phyloP scores from a whole-genome alignment of 2,329 filamentous ascomycete species.

The Myriosclerotinia duriaeana region DNA sequence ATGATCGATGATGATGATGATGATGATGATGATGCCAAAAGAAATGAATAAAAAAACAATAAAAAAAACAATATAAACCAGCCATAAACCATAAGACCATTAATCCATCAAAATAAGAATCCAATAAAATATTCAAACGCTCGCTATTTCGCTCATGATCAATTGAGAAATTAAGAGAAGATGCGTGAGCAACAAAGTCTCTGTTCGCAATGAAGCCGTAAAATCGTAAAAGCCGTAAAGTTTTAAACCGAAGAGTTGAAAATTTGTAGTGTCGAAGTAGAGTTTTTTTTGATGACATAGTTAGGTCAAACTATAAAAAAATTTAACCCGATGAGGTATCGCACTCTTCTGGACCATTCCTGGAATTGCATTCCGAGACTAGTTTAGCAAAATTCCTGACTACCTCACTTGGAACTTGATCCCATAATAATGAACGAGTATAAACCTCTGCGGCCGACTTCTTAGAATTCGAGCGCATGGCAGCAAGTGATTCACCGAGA shows the following conservation, averaged over 20 bases:
- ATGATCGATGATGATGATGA: conserved; percentile 24
- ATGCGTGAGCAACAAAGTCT: conserved; percentile 53
- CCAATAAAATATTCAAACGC: conserved; percentile 37
- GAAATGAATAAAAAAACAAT: conserved; percentile 22
- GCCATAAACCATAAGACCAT: conserved; percentile 21
- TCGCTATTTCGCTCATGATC: conserved; percentile 37
- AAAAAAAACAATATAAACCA: conserved; percentile 14
- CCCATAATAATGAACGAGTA: conserved; percentile 88
- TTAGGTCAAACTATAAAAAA: background rate
- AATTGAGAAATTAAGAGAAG: conserved; percentile 34
- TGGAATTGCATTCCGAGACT: conserved; percentile 69
- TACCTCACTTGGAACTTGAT: conserved; percentile 88
- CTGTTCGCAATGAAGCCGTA: conserved; percentile 38
- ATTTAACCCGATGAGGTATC: conserved; percentile 24
- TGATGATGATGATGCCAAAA: conserved; percentile 14
- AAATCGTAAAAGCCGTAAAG: conserved; percentile 31
- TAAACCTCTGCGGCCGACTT: conserved; percentile 83
- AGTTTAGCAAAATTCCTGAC: conserved; percentile 90
- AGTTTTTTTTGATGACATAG: conserved; percentile 21
- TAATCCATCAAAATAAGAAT: conserved; percentile 39
- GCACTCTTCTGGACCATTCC: conserved; percentile 39
- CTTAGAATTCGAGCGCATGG: conserved; percentile 71
- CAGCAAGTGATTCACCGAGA: conserved; percentile 75
- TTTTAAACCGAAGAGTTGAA: conserved; percentile 20
- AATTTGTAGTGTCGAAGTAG: conserved; percentile 22